phyloP scores from a whole-genome alignment of 202 grass and related monocot species.

The Bolboschoenoplectus hybrid region DNA sequence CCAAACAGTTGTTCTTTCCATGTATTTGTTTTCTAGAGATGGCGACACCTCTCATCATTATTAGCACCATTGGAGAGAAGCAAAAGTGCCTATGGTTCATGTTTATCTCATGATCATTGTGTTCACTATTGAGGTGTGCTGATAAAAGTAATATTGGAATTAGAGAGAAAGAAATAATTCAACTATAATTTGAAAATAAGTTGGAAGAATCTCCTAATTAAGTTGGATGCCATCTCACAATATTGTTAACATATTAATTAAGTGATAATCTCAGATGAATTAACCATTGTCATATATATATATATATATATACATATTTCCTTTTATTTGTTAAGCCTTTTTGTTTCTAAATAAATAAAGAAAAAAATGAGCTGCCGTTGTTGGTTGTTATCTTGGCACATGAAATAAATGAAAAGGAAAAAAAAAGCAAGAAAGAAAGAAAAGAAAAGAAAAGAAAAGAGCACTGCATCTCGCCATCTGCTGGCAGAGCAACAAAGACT shows the following conservation, averaged over 20 bases:
- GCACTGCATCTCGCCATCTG: not conserved
- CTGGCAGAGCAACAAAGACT: not conserved
- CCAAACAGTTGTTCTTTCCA: slow-evolving; percentile 34
- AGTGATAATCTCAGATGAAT: too few relatives aligned
- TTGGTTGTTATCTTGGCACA: slow-evolving; percentile 4
- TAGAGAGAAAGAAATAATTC: too few relatives aligned
- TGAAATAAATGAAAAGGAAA: not conserved
- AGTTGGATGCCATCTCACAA: not conserved
- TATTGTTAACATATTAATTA: not conserved
- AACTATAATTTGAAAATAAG: too few relatives aligned
- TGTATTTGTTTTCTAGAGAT: slow-evolving; percentile 23
- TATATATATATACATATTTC: not conserved
- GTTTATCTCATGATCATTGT: not conserved
- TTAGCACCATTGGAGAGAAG: not conserved
- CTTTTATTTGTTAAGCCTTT: not conserved
- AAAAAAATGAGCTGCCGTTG: not conserved
- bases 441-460: too few relatives aligned
- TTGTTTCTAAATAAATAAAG: not conserved
- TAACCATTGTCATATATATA: too few relatives aligned
- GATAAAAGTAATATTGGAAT: too few relatives aligned
- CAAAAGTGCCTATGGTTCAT: not conserved
- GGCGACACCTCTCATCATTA: slow-evolving; percentile 3
- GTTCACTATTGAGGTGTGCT: not conserved
- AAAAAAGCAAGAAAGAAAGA: too few relatives aligned
- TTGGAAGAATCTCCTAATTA: too few relatives aligned